Base-by-base conservation (phyloP, 345 rosid genomes). In the Balakata baccata region DNA sequence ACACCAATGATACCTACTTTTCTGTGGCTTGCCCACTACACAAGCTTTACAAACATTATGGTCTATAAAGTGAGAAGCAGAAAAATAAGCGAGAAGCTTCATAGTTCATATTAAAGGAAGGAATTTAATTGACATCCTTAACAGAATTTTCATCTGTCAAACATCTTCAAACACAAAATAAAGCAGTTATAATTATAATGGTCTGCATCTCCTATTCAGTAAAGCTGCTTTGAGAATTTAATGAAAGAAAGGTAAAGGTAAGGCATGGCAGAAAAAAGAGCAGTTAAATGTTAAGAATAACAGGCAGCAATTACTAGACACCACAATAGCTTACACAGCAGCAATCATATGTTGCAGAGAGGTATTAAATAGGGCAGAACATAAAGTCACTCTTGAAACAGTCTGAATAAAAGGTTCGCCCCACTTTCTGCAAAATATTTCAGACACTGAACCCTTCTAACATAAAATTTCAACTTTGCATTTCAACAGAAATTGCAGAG, bases 401-500 rank as follows among this genome's bases (percentile, higher is more conserved):
- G 29, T 25, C 51, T 34, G 56, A 62, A 75, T 37, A 25, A 51
- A 56, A 49, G 2, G 69, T 22, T 37, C 22, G 11, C 57, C 34
- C 9, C n/a, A 64, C 63, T 43, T 63, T 50, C 67, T 14, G 37
- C 69, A 14, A 52, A 74, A 77, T 59, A 23, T 70, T 34, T 20
- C 20, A 75, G 50, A 69, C 47, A 54, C 17, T 20, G n/a, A 34
- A 10, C 34, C 73, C 60, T 20, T 61, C 34, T 65, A 52, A 69
- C n/a, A 59, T 34, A 41, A 41, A 29, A 69, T 64, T 66, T 38
- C 25, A n/a, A 9, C 37, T 61, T 63, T 47, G 18, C 58, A 61
- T 52, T 78, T 63, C 39, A 71, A 70, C 74, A 73, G 47, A 68
- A 61, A 79, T 51, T 58, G 17, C 14, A 39, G 49, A 81, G 71